phyloP scores from a whole-genome alignment of 2,329 filamentous ascomycete genomes.

The Coniochaeta sp. region DNA sequence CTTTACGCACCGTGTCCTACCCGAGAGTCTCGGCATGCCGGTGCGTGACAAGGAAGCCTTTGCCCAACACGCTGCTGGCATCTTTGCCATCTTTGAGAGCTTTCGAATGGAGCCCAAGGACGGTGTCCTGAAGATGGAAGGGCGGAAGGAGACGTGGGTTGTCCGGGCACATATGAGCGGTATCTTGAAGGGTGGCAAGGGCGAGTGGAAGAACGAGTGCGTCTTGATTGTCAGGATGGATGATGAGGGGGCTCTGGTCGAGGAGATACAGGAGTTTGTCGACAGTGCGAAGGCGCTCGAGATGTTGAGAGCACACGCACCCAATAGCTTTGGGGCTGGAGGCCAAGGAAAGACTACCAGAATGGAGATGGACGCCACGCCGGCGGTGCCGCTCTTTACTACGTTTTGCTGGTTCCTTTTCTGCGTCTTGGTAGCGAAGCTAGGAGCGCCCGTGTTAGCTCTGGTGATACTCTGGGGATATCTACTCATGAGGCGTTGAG shows the following conservation, averaged over 20 bases:
- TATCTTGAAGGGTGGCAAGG: slow-evolving; percentile 12
- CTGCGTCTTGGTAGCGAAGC: background rate
- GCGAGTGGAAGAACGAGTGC: slow-evolving; percentile 24
- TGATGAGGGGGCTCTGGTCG: slow-evolving; percentile 16
- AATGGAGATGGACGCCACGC: slow-evolving; percentile 1
- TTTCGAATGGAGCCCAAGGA: slow-evolving; percentile 30
- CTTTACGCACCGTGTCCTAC: slow-evolving; percentile 32
- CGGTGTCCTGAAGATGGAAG: slow-evolving; percentile 20
- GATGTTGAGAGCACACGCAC: slow-evolving; percentile 21
- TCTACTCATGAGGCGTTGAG: background rate
- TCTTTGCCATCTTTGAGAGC: slow-evolving; percentile 31
- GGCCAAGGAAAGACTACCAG: background rate
- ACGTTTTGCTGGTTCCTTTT: background rate
- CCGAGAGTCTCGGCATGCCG: slow-evolving; percentile 28
- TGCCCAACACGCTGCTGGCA: slow-evolving; percentile 26
- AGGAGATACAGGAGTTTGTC: slow-evolving; percentile 29
- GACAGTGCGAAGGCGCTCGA: slow-evolving; percentile 30
- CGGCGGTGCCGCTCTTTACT: background rate
- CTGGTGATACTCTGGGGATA: background rate
- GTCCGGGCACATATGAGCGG: slow-evolving; percentile 28
- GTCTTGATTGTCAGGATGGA: slow-evolving; percentile 22
- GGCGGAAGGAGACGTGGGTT: slow-evolving; percentile 22
- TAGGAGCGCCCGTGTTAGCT: background rate
- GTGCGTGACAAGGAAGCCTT: slow-evolving; percentile 26
- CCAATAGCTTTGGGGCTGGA: slow-evolving; percentile 15